phyloP scores from a whole-genome alignment of 2,329 filamentous ascomycete genomes.

The Aspergillus sp. region DNA sequence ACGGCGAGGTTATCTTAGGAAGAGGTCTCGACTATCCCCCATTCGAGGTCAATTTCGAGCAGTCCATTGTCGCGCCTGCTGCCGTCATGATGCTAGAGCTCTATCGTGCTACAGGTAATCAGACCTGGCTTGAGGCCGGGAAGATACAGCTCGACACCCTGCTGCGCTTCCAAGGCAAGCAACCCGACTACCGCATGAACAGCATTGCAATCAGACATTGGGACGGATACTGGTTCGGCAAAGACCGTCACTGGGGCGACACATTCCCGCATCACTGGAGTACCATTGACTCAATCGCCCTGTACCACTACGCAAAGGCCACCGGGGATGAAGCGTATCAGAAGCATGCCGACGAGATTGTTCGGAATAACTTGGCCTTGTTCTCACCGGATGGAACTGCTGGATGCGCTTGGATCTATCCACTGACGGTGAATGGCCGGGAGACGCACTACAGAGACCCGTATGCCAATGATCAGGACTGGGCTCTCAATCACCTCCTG shows the following conservation, averaged over 20 bases:
- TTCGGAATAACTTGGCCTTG: background rate
- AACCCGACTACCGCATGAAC: background rate
- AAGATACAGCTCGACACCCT: background rate
- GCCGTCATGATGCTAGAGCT: background rate
- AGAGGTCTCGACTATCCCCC: background rate
- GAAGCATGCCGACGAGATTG: background rate
- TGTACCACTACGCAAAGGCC: background rate
- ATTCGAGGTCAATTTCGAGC: background rate
- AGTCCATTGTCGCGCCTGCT: background rate
- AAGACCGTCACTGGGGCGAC: conserved; percentile 2
- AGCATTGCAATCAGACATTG: background rate
- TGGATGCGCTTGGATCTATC: background rate
- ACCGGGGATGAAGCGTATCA: background rate
- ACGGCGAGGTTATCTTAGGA: background rate
- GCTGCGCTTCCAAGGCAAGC: background rate
- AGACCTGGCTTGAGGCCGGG: background rate
- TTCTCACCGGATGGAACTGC: background rate
- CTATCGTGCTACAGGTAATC: background rate
- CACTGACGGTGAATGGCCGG: background rate
- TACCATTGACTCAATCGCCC: background rate
- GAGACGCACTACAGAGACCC: background rate
- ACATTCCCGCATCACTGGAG: conserved; percentile 6
- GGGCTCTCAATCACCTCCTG: background rate
- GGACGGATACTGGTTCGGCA: conserved; percentile 5
- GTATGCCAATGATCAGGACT: conserved; percentile 6